Base-by-base conservation (phyloP, 2,329 filamentous ascomycete species). In the Laburnicola sp. region DNA sequence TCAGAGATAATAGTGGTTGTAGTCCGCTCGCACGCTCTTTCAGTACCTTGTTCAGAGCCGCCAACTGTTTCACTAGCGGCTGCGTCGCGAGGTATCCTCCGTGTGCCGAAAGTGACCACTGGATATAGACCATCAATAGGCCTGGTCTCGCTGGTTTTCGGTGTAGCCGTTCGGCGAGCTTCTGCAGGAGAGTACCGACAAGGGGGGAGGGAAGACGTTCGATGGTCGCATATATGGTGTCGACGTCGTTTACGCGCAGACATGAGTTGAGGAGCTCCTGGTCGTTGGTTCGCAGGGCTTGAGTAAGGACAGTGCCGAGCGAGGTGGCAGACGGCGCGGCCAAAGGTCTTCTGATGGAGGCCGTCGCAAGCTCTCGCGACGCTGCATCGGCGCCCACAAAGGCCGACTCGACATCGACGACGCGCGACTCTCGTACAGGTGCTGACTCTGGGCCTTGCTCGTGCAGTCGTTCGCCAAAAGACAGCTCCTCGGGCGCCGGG, bases 211-310 rank as follows among this genome's bases (percentile, higher is more conserved):
- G 91, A 52, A 97, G 83, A 48, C 91, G 85, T 73, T 96, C 89
- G 63, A 99, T 91, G 34, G 94, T 99, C 62, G 88, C 86, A 69
- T 88, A 87, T 59, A 99, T 87, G 56, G 87, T 92, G 57, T 81
- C 78, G 39, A 86, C 75, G 69, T 97, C 89, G 48, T 83, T 86
- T 11, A 87, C 87, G 65, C 91, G 88, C 64, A 99, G 84, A 74
- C 93, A 97, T 0, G 90, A 91, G 78, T 97, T 93, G 63, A 99
- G 86, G 45, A 97, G 86, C 57, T 88, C 86, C 56, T 83, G 82
- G 76, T 99, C 94, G 74, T 97, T 94, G 54, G 92, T 97, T 65
- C 88, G 88, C 50, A 99, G 86, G 4, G 94, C 91, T 74, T 97
- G 93, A 10, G 91, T 86, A 53, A 99, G 86, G n/a, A 97, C 91